Evolutionary conservation across 2,329 filamentous ascomycete species (phyloP).

Genomic region (Trichoderma breve): DNA sequence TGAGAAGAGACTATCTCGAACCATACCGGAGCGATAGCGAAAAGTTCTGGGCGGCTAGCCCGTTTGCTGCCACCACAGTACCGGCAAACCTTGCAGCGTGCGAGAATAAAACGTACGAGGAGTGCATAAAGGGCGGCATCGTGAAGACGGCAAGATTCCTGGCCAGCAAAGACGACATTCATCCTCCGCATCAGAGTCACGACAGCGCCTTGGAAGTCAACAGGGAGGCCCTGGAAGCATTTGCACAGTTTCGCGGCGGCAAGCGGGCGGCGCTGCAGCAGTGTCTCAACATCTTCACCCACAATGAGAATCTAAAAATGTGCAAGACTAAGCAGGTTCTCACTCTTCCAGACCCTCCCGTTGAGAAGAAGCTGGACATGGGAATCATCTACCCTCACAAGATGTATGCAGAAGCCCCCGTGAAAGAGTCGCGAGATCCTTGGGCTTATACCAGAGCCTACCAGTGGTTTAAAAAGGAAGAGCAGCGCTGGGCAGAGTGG

Average conservation of each 20-base stretch:
- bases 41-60: constrained; percentile 4
- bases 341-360: constrained; percentile 33
- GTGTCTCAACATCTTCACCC: constrained; percentile 39
- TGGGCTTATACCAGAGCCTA: constrained; percentile 30
- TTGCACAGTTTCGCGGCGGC: constrained; percentile 40
- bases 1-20: constrained; percentile 5
- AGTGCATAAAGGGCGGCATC: constrained; percentile 31
- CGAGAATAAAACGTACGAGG: constrained; percentile 39
- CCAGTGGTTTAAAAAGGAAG: constrained; percentile 24
- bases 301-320: constrained; percentile 37
- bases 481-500: constrained; percentile 26
- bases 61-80: background rate
- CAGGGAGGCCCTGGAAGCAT: constrained; percentile 26
- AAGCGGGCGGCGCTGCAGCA: constrained; percentile 47
- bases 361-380: constrained; percentile 19
- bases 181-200: background rate
- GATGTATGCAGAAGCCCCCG: constrained; percentile 24
- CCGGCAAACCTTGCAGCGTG: constrained; percentile 33
- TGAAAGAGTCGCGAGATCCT: constrained; percentile 29
- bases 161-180: background rate
- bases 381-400: constrained; percentile 27
- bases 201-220: constrained; percentile 5
- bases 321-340: constrained; percentile 39
- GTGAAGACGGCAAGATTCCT: constrained; percentile 23
- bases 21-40: constrained; percentile 1